phyloP scores from a whole-genome alignment of 805 yeast species.

The Candida insectorum region DNA sequence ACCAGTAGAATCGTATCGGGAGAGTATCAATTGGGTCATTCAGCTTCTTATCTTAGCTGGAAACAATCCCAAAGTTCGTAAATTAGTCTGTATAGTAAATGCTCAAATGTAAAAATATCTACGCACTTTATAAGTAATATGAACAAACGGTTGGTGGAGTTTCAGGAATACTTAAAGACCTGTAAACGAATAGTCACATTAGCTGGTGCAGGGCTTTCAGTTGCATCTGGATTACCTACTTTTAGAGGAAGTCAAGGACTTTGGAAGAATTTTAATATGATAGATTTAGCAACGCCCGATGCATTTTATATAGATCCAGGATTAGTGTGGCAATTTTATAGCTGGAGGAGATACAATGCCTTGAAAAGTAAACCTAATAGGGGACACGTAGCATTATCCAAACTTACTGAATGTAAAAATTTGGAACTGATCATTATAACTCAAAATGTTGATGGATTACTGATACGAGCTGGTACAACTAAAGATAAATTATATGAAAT shows the following conservation, averaged over 20 bases:
- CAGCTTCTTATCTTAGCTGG: conserved; percentile 66
- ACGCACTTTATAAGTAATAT: conserved; percentile 1
- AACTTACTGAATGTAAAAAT: conserved; percentile 41
- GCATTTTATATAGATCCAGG: conserved; percentile 83
- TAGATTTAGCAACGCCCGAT: conserved; percentile 88
- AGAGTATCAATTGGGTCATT: conserved; percentile 56
- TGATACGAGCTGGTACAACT: conserved; percentile 62
- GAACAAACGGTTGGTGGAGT: conserved; percentile 27
- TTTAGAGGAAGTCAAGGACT: conserved; percentile 70
- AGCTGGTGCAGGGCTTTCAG: conserved; percentile 84
- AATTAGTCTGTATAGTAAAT: not conserved
- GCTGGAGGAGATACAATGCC: conserved; percentile 64
- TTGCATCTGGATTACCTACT: conserved; percentile 72
- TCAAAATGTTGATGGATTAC: conserved; percentile 81
- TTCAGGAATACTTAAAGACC: conserved; percentile 47
- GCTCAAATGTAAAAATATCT: not conserved
- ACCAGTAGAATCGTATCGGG: conserved; percentile 14
- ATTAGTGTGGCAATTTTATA: conserved; percentile 86
- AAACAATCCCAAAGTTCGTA: conserved; percentile 10
- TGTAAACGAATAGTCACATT: conserved; percentile 55
- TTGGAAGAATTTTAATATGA: conserved; percentile 75
- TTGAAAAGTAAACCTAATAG: conserved; percentile 64
- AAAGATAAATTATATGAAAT: conserved; percentile 54
- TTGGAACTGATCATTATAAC: conserved; percentile 61
- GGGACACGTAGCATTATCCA: conserved; percentile 71